Evolutionary conservation across 805 yeast genomes (phyloP).

Genomic region (Brettanomyces bruxellensis): DNA sequence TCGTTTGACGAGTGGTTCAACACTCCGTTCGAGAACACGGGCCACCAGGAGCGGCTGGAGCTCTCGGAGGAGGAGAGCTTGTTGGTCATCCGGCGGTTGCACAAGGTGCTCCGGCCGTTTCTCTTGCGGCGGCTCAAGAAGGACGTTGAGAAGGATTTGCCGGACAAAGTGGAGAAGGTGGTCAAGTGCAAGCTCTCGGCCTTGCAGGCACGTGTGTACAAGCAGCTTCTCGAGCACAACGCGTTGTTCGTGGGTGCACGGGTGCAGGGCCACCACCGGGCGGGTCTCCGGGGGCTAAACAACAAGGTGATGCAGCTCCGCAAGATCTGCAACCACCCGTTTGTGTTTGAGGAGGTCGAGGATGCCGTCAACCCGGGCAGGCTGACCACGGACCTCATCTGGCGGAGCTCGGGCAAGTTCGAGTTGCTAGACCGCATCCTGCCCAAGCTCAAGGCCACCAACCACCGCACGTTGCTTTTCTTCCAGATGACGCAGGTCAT

Average conservation of each 20-base stretch:
- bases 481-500: conserved; percentile 87
- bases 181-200: conserved; percentile 72
- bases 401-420: conserved; percentile 76
- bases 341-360: conserved; percentile 78
- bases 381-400: conserved; percentile 56
- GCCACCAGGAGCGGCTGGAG: conserved; percentile 71
- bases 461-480: conserved; percentile 73
- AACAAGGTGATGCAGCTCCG: conserved; percentile 80
- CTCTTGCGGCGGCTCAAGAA: conserved; percentile 74
- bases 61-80: conserved; percentile 81
- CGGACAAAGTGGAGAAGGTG: conserved; percentile 77
- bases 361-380: conserved; percentile 54
- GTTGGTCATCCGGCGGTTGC: conserved; percentile 75
- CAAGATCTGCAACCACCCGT: conserved; percentile 83
- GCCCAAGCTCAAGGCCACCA: conserved; percentile 65
- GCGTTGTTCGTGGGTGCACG: conserved; percentile 56
- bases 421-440: conserved; percentile 67
- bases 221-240: conserved; percentile 70
- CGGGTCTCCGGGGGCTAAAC: conserved; percentile 69
- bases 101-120: conserved; percentile 80
- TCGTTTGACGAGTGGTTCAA: conserved; percentile 88
- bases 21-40: conserved; percentile 81
- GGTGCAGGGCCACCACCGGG: conserved; percentile 47
- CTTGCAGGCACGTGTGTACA: conserved; percentile 59
- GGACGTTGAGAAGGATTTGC: conserved; percentile 81